These are phyloP conservation scores for Penicillium sp. DNA, from an alignment of 2,329 filamentous ascomycete genomes.

Conservation along the genomic window DNA sequence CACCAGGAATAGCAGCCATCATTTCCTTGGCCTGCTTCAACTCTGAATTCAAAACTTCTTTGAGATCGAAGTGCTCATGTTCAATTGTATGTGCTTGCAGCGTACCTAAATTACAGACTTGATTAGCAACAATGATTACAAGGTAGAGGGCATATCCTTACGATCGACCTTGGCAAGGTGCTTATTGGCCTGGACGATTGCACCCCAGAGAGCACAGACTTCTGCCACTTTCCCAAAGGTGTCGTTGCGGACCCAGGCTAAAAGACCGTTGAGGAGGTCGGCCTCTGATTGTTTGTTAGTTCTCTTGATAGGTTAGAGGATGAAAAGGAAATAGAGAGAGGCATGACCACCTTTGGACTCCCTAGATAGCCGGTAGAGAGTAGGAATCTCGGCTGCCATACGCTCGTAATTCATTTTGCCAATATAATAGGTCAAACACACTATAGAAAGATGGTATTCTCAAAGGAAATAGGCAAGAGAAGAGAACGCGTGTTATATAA, in stretches of 20 bases:
- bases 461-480: not conserved
- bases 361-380: not conserved
- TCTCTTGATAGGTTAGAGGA: not conserved
- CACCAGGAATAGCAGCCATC: constrained; percentile 7
- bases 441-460: not conserved
- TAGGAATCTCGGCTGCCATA: not conserved
- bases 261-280: constrained; percentile 2
- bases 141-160: not conserved
- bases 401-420: constrained; percentile 9
- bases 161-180: constrained; percentile 2
- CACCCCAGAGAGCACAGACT: constrained; percentile 7
- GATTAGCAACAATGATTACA: not conserved
- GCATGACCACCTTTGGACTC: not conserved
- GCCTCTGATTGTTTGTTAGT: not conserved
- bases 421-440: not conserved
- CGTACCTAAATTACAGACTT: not conserved
- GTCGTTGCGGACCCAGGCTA: constrained; percentile 11
- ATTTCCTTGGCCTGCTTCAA: not conserved
- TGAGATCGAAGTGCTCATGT: constrained; percentile 1
- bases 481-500: not conserved
- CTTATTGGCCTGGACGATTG: constrained; percentile 5
- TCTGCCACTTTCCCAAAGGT: constrained; percentile 8
- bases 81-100: not conserved
- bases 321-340: no score
- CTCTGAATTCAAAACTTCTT: not conserved